These are phyloP conservation scores for Dryas octopetala DNA, from an alignment of 306 rosid species.

Conservation along the genomic window DNA sequence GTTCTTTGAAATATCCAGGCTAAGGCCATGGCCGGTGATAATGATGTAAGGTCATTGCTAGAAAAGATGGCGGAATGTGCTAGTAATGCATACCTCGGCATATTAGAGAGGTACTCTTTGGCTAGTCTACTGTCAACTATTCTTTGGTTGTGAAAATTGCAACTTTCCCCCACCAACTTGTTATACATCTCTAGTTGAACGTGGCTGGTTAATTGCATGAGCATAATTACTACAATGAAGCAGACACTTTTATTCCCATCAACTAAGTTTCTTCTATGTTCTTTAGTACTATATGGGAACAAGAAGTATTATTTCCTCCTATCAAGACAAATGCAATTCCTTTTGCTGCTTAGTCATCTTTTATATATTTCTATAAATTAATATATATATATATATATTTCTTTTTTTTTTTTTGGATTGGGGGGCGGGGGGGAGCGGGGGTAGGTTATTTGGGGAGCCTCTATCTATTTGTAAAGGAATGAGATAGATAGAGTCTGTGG, in stretches of 20 bases:
- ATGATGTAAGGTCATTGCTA: slow-evolving; percentile 79
- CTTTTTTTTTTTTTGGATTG: too few species aligned
- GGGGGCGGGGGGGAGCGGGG: neutral
- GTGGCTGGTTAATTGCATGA: too few species aligned
- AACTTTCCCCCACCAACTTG: too few species aligned
- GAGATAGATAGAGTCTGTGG: neutral
- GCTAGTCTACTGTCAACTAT: too few species aligned
- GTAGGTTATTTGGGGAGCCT: neutral
- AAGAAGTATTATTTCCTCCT: neutral
- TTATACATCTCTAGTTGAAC: too few species aligned
- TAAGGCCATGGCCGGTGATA: slow-evolving; percentile 99
- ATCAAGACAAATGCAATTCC: neutral
- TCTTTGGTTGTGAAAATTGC: too few species aligned
- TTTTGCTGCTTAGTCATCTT: neutral
- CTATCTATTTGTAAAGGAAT: too few species aligned
- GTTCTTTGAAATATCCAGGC: slow-evolving; percentile 51
- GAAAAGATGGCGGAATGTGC: slow-evolving; percentile 94
- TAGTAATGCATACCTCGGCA: slow-evolving; percentile 89
- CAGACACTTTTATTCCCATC: too few species aligned
- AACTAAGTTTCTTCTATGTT: neutral
- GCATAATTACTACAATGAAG: too few species aligned
- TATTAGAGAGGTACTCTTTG: slow-evolving; percentile 70
- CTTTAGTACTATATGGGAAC: neutral
- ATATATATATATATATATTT: too few species aligned
- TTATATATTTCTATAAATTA: neutral